Conservation (phyloP, 768 basidiomycete species). For the Boletus vermiculosoides region DNA sequence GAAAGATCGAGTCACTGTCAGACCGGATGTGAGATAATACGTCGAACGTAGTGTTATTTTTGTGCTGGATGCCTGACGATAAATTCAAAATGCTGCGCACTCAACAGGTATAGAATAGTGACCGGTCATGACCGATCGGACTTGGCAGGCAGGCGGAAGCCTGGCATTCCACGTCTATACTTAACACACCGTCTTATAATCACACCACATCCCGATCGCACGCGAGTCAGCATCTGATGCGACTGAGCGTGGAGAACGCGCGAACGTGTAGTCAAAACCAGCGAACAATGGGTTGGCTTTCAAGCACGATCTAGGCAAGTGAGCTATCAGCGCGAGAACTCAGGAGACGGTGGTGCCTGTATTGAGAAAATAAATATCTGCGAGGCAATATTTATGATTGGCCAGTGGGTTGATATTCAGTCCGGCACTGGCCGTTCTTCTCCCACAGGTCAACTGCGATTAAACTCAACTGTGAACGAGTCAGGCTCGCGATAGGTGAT, state of each 20-base stretch:
- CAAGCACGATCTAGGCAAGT: constrained; percentile 8
- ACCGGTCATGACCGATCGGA: neutral
- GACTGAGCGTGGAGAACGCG: constrained; percentile 2
- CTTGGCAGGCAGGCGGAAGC: neutral
- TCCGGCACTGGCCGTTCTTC: constrained; percentile 11
- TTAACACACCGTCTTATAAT: constrained; percentile 13
- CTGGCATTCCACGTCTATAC: neutral
- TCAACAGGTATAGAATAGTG: neutral
- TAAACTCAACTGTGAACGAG: constrained; percentile 12
- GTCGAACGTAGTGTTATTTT: neutral
- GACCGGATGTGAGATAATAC: neutral
- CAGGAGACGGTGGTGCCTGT: neutral
- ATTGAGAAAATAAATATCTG: neutral
- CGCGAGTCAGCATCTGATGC: neutral
- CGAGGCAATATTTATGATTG: neutral
- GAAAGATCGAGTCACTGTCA: neutral
- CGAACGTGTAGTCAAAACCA: constrained; percentile 11
- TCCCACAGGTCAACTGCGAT: constrained; percentile 5
- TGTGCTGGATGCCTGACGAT: neutral
- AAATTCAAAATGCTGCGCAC: no score
- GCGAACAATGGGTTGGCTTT: constrained; percentile 20
- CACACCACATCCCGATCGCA: constrained; percentile 5
- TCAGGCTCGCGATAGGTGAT: constrained; percentile 6
- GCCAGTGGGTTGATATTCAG: neutral
- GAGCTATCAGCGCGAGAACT: constrained; percentile 11